Base-by-base conservation (phyloP, 163 green algal species). In the Chloromonas sp. region DNA sequence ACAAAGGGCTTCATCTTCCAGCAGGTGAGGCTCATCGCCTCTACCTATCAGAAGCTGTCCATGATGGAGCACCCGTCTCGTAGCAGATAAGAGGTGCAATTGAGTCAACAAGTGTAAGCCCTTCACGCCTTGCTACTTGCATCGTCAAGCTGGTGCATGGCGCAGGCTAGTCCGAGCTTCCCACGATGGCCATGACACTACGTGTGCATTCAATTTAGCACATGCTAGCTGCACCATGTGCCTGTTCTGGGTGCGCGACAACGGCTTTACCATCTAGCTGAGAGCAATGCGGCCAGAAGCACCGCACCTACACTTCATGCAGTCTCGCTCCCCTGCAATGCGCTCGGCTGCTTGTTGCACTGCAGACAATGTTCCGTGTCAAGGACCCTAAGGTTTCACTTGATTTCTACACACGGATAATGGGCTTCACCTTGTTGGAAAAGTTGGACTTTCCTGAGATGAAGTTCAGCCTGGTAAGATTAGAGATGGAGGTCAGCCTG, bases 331-430 rank as follows among this genome's bases (percentile, higher is more conserved):
- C 36, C 2, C 15, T 61, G 3, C 57, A 3, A 15, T 82, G 78
- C 66, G 78, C 66, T 3, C 58, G 2, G 57, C 57, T 62, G 78
- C 8, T 13, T 81, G 74, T 81, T 5, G 2, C n/a, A 3, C 77
- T 81, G 87, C 91, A 96, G 93, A 97, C 96, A 3, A 98, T 98
- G 96, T 90, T 95, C 60, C 89, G 96, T 13, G 94, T 99, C 80
- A 95, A 94, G 71, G 96, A 99, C 83, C 95, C 96, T 1, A 87
- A 92, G 61, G 79, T 84, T 66, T 94, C 89, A 0, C 84, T 98
- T 8, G 94, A 97, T 79, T 98, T 98, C 84, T 98, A 98, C 89
- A 98, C 96, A 0, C 87, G 92, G 1, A 88, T 98, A 11, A 84
- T 98, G 80, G 95, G 96, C 80, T 96, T 98, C 92, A 94, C 80